Evolutionary conservation across 2,329 filamentous ascomycete species (phyloP).

Genomic region (Ilyonectria sp.): DNA sequence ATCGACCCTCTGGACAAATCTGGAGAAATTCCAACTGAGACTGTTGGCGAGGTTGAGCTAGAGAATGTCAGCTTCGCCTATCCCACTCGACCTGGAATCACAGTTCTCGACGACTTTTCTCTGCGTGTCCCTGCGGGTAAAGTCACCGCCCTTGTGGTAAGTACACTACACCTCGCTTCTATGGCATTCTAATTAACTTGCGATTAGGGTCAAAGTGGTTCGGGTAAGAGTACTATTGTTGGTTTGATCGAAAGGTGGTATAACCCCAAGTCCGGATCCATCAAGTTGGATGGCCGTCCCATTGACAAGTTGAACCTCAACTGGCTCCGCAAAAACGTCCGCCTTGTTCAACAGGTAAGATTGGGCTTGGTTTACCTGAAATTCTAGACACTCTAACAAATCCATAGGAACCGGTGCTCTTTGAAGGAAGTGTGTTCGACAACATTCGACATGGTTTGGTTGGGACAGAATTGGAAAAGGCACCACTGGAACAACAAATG

Average conservation of each 20-base stretch:
- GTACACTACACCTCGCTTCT: slow-evolving; percentile 50
- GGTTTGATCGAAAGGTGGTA: slow-evolving; percentile 59
- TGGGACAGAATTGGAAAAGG: slow-evolving; percentile 57
- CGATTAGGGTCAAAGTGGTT: slow-evolving; percentile 54
- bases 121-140: slow-evolving; percentile 62
- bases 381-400: not conserved
- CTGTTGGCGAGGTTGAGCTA: slow-evolving; percentile 55
- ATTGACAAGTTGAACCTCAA: slow-evolving; percentile 55
- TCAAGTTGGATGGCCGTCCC: slow-evolving; percentile 54
- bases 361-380: not conserved
- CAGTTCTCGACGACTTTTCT: slow-evolving; percentile 59
- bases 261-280: slow-evolving; percentile 51
- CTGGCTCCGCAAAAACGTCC: slow-evolving; percentile 56
- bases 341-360: slow-evolving; percentile 54
- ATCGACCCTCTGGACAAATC: slow-evolving; percentile 55
- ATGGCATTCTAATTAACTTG: not conserved
- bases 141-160: slow-evolving; percentile 59
- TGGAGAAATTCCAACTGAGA: slow-evolving; percentile 50
- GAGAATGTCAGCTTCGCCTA: slow-evolving; percentile 62
- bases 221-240: slow-evolving; percentile 58
- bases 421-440: slow-evolving; percentile 65
- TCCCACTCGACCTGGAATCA: slow-evolving; percentile 59
- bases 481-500: slow-evolving; percentile 58
- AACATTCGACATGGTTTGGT: slow-evolving; percentile 69
- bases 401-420: slow-evolving; percentile 59